Conservation (phyloP, 495 filamentous ascomycete species). For the Hypoxylon perforatum region DNA sequence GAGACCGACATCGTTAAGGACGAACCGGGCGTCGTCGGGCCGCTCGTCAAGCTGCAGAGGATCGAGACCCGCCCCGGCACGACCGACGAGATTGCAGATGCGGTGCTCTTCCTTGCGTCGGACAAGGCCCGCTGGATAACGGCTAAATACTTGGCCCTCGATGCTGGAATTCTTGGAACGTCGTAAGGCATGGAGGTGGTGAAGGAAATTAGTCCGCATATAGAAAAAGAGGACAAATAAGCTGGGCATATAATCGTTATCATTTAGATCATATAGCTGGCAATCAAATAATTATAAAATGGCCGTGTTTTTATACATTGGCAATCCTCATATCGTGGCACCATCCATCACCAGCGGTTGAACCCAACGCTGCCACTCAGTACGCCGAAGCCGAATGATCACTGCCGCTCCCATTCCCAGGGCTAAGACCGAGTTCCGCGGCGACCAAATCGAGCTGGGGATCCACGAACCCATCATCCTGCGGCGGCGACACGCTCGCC, state of each 20-base stretch:
- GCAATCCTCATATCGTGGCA: background rate
- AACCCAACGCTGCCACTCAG: background rate
- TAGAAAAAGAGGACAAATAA: background rate
- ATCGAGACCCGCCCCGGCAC: slow-evolving; percentile 37
- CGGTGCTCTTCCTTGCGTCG: slow-evolving; percentile 55
- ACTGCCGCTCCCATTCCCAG: background rate
- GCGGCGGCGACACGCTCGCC: slow-evolving; percentile 11
- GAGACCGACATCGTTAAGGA: slow-evolving; percentile 41
- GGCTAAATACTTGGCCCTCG: slow-evolving; percentile 59
- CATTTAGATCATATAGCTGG: background rate
- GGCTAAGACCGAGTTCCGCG: background rate
- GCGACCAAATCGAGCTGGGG: background rate
- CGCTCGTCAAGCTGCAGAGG: slow-evolving; percentile 6
- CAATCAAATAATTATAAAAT: background rate
- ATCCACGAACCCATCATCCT: slow-evolving; percentile 1
- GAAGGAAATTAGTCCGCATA: background rate
- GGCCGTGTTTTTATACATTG: background rate
- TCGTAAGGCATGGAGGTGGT: background rate
- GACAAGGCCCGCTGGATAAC: slow-evolving; percentile 65
- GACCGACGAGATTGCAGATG: slow-evolving; percentile 59
- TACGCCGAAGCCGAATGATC: background rate
- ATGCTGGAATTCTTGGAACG: slow-evolving; percentile 52
- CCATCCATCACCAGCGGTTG: background rate
- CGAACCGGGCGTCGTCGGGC: background rate
- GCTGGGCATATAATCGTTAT: background rate